Evolutionary conservation across 495 filamentous ascomycete species (phyloP), one percentile per base, ranked within the genome.

Genomic region (Neurospora pannonica): DNA sequence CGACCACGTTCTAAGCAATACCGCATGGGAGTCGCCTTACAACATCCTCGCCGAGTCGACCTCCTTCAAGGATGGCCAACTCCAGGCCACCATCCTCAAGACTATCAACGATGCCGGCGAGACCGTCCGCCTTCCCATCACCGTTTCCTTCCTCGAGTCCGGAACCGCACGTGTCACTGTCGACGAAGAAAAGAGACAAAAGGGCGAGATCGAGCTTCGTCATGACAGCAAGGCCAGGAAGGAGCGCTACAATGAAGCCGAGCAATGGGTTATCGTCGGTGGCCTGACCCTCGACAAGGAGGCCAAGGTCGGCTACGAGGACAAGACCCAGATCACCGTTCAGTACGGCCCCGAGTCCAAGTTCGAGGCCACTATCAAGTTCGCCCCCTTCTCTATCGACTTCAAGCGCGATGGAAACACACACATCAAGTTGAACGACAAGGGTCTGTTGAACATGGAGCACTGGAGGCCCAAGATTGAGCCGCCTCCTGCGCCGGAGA

Each of bases 391-490:
- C 78, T 87, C 86, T 11, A 86, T 97, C 71, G 90, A 96, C 21
- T 98, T 99, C 81, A 89, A 93, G 79, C 86, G 94, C 46, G 92
- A 94, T 75, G 93, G 91, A 19, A 84, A 89, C 75, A 91, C 90
- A n/a, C 93, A 98, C 71, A 87, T 98, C 73, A 92, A 92, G 77
- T 85, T 99, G 77, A 98, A 98, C 81, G 90, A 94, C 75, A 89
- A 91, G 17, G 95, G 94, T 7, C 82, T 96, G 73, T 78, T 98
- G 82, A 98, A 97, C 76, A 80, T 98, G 78, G 96, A 99, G 81
- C 97, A 98, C 80, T 99, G 96, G 96, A 88, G 96, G 74, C 88
- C 91, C 8, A 98, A 97, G 87, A 84, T 92, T 8, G 95, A 97
- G 71, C 86, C 88, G 78, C 77, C 83, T 31, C 83, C 86, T 13